Percentiles rank a stretch among this genome's conserved stretches.
phyloP scores from a whole-genome alignment of 2,329 filamentous ascomycete species.

The Arthrinium phaeospermum region DNA sequence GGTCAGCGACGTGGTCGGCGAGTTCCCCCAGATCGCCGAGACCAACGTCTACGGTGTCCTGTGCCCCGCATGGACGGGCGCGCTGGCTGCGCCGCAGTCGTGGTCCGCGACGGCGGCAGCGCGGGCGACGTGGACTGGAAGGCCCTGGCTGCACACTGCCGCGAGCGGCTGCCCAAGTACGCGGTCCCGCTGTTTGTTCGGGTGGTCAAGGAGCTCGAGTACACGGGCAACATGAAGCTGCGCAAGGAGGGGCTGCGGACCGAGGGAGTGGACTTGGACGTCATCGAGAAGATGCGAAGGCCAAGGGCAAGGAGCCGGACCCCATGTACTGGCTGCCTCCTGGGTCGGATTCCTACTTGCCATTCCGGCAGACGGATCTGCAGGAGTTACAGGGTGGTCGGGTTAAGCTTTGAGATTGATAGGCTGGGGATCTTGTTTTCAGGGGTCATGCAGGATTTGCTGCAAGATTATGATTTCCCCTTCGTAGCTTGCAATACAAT shows the following conservation, averaged over 20 bases:
- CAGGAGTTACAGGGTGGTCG: slow-evolving; percentile 33
- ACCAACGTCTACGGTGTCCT: slow-evolving; percentile 50
- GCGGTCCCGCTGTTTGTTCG: slow-evolving; percentile 51
- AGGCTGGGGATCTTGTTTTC: background rate
- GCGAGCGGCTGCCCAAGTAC: slow-evolving; percentile 46
- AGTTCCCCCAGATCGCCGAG: slow-evolving; percentile 46
- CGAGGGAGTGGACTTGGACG: slow-evolving; percentile 48
- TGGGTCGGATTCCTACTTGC: slow-evolving; percentile 39
- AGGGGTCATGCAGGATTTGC: background rate
- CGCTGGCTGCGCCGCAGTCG: slow-evolving; percentile 48
- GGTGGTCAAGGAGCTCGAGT: slow-evolving; percentile 45
- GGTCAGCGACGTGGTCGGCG: slow-evolving; percentile 47
- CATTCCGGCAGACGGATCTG: slow-evolving; percentile 44
- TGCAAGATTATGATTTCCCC: too few species aligned
- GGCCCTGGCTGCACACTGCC: slow-evolving; percentile 43
- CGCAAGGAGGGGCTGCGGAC: slow-evolving; percentile 48
- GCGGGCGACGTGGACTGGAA: slow-evolving; percentile 36
- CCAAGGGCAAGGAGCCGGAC: slow-evolving; percentile 37
- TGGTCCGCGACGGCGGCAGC: slow-evolving; percentile 39
- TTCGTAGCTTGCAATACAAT: background rate
- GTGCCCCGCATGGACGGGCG: slow-evolving; percentile 51
- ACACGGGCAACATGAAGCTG: slow-evolving; percentile 52
- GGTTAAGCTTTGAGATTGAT: slow-evolving; percentile 24
- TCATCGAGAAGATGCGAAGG: slow-evolving; percentile 39
- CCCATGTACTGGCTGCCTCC: slow-evolving; percentile 48